Evolutionary conservation across 2,329 filamentous ascomycete species (phyloP), one percentile per base, ranked within the genome.

Genomic region (Colletotrichum eleusines): DNA sequence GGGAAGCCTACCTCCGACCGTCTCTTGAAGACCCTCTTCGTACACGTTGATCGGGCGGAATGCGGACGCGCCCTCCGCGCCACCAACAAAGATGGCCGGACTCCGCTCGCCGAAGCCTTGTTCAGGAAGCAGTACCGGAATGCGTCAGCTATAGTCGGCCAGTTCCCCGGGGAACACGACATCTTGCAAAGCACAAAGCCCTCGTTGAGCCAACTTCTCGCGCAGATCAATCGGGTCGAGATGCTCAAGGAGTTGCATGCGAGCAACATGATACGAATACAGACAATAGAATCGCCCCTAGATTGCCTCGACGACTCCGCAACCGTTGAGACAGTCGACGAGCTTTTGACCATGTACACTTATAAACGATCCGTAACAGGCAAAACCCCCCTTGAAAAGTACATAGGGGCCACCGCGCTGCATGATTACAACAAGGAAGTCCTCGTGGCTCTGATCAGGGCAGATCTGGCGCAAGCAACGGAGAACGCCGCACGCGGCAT

Each of bases 21-120:
- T 8, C 16, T 63, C 7, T 31, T 67, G 11, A 35, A 23, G 8
- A 23, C 31, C 1, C 59, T 67, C 1, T 23, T 63, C 7, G n/a
- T 8, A 1, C 48, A 57, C 5, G 51, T 31, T 1, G 23, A 35
- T 12, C 18, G 35, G 5, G 12, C 18, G 4, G 58, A 63, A 33
- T 42, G 50, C 2, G 50, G 38, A 8, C 3, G 2, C 5, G 65
- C 65, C 31, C 50, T 67, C 5, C 48, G 55, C n/a, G n/a, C 35
- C 7, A 26, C 23, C 28, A 59, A 67, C 38, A 40, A 33, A 18
- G n/a, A 38, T 14, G 58, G 58, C 2, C 48, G 31, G 38, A 67
- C 65, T 14, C 48, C 58, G 23, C 33, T 67, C 2, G 65, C 58
- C 23, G n/a, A 23, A 3, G 65, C 65, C 1, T 38, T 67, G 2